Evolutionary conservation across 192 early-diverging fungal species (phyloP), one percentile per base, ranked within the genome.

Genomic region (Oehlia diaphana): DNA sequence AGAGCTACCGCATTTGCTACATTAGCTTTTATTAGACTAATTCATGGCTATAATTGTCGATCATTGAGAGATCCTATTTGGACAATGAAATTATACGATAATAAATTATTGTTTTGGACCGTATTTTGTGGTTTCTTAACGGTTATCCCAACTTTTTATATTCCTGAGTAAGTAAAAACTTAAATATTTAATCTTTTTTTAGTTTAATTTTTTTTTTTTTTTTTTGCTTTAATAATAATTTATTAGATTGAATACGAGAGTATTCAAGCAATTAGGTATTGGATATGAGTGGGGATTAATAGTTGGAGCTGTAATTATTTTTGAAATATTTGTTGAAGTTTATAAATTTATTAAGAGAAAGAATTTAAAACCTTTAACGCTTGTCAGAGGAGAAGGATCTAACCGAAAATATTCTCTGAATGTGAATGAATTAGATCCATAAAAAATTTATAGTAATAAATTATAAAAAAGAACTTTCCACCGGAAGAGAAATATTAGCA

Each of bases 21-120:
- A 2, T 85, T 96, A 80, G 93, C 93, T 0, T 78, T 92, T 33
- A 83, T 91, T 63, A 85, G 94, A 39, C 87, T 96, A 14, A 81
- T 94, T 62, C 94, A 95, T 79, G 91, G 88, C 13, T 90, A 91
- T 81, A 95, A 94, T 79, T 94, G 93, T 84, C 91, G 94, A 35
- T 86, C 92, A 65, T 84, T 90, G 28, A 86, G 90, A 49, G 83
- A 91, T 0, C 86, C 90, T 67, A 88, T 89, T 71, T 95, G 91
- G 91, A 83, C 35, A 8, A 63, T 63, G 62, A 21, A 63, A 23
- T 63, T 63, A 1, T 63, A 26, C 26, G 62, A 80, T n/a, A 83
- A 83, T 76, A 80, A 44, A 39, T 83, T 83, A 58, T 81, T 92
- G 14, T 82, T 82, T 65, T 79, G 88, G 82, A 84, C 89, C 23